Evolutionary conservation across 306 rosid genomes (phyloP).

Genomic region (Prunus mume): DNA sequence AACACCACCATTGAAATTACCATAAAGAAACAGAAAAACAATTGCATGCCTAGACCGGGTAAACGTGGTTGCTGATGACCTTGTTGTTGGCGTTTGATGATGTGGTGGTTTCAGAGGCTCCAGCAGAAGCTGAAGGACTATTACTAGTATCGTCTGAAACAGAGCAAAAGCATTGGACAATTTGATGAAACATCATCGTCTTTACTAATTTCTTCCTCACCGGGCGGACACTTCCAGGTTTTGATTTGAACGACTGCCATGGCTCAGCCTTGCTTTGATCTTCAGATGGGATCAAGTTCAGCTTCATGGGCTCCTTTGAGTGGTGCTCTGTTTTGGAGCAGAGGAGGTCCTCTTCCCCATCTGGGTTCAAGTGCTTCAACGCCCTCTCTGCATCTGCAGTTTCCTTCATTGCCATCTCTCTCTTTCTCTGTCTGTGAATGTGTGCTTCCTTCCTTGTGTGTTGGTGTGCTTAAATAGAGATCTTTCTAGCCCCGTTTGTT

Average conservation of each 20-base stretch:
- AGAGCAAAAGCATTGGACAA: neutral
- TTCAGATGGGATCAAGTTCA: neutral
- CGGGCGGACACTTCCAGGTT: neutral
- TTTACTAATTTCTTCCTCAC: neutral
- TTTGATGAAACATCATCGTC: neutral
- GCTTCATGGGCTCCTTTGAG: neutral
- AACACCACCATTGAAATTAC: neutral
- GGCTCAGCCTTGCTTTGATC: neutral
- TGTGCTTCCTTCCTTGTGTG: no score
- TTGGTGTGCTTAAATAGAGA: no score
- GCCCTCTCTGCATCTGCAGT: no score
- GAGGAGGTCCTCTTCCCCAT: neutral
- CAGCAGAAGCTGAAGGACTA: no score
- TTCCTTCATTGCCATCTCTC: no score
- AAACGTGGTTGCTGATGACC: neutral
- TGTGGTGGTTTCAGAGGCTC: no score
- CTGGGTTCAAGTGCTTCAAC: neutral
- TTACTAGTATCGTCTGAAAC: neutral
- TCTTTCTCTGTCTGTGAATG: no score
- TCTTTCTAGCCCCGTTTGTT: no score
- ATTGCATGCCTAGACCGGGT: neutral
- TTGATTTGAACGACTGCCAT: neutral
- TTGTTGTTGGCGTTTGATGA: neutral
- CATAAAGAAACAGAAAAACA: neutral
- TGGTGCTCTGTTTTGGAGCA: no score